Base-by-base conservation (phyloP, 2,329 filamentous ascomycete genomes). In the Zarea fungicola region DNA sequence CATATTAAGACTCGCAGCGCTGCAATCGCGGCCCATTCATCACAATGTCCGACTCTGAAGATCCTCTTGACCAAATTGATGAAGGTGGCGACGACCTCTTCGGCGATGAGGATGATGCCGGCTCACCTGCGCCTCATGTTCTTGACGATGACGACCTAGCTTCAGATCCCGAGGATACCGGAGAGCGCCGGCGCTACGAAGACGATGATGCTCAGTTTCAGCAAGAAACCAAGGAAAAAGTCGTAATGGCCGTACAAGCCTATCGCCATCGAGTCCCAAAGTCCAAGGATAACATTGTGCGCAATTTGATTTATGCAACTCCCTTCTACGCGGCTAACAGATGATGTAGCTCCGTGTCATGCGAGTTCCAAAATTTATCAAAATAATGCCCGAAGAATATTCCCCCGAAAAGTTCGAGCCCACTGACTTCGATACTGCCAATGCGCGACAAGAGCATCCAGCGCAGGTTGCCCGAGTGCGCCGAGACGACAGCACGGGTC, bases 331-430 rank as follows among this genome's bases (percentile, higher is more conserved):
- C 34, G 29, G n/a, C 52, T 54, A 23, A 54, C 26, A 14, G 10
- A 1, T 19, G 13, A 32, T 31, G 8, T 42, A 88, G 84, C 72
- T 88, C 42, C 84, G 85, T 65, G 74, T 85, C 5, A 66, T 90
- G 58, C 84, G 83, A 56, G 75, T 92, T 2, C 87, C 87, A 25
- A 76, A 78, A 19, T 91, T 91, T 67, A 70, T 92, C 58, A 80
- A 79, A 44, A 75, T 90, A 54, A 75, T 86, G 35, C 84, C 87
- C 16, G 76, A 78, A 52, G 75, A 80, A 52, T 92, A 85, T 71
- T 74, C 82, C 45, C 70, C 80, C 34, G 78, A 81, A 39, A 81
- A 74, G 3, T 92, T 86, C 67, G 75, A 83, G 58, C 78, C 85
- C 5, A 73, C 71, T 40, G 70, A 71, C 39, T 75, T 73, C 62